Conservation (phyloP, 805 yeast genomes). For the Trichomonascus vanleenenianus region DNA sequence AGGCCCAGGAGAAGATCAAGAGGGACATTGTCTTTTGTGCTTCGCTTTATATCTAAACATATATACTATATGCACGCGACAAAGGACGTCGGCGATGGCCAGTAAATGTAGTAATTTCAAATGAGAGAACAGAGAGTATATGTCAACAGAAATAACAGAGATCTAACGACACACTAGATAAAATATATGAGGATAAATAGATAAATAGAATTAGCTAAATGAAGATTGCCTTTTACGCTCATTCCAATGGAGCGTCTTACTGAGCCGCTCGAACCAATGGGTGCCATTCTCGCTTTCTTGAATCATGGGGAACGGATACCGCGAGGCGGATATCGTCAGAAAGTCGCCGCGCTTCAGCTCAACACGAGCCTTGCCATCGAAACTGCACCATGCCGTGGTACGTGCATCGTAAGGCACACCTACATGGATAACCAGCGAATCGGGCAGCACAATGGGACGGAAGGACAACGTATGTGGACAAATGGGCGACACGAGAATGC, state of each 20-base stretch:
- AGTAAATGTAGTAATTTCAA: too few relatives aligned
- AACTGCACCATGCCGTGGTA: slow-evolving; percentile 93
- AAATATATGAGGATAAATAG: background rate
- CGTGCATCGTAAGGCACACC: slow-evolving; percentile 77
- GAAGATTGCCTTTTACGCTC: slow-evolving; percentile 83
- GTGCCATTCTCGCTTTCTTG: slow-evolving; percentile 48
- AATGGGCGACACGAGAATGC: slow-evolving; percentile 85
- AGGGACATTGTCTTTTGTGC: slow-evolving; percentile 98
- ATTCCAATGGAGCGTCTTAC: slow-evolving; percentile 88
- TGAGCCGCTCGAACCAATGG: slow-evolving; percentile 79
- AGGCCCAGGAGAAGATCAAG: slow-evolving; percentile 90
- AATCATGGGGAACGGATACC: slow-evolving; percentile 92
- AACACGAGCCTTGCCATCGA: slow-evolving; percentile 85
- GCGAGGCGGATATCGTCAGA: slow-evolving; percentile 75
- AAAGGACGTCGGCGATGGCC: too few relatives aligned
- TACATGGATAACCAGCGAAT: slow-evolving; percentile 71
- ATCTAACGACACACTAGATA: too few relatives aligned
- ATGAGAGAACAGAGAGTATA: too few relatives aligned
- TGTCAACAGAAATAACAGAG: too few relatives aligned
- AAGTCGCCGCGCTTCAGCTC: slow-evolving; percentile 80
- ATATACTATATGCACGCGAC: too few relatives aligned
- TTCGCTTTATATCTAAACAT: slow-evolving; percentile 67
- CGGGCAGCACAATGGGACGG: slow-evolving; percentile 84
- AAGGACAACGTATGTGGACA: slow-evolving; percentile 92
- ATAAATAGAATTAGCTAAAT: slow-evolving; percentile 29